Conservation (phyloP, 2,329 filamentous ascomycete species). For the Tolypocladium cylindrosporum region DNA sequence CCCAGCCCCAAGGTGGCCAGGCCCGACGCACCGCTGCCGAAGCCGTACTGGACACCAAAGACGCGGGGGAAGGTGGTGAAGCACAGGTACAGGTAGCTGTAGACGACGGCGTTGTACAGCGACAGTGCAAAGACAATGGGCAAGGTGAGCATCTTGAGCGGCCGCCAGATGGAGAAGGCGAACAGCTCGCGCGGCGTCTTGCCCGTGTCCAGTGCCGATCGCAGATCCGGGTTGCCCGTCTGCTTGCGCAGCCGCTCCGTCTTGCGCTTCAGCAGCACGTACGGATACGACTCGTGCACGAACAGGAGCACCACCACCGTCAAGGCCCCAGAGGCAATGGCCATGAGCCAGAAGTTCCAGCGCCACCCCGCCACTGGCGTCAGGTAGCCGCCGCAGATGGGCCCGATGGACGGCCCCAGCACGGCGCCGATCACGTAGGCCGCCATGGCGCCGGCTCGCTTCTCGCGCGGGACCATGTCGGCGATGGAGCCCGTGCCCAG, state of each 20-base stretch:
- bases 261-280: constrained; percentile 46
- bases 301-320: constrained; percentile 23
- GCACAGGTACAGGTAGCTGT: background rate
- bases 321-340: constrained; percentile 16
- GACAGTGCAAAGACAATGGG: background rate
- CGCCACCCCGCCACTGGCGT: constrained; percentile 35
- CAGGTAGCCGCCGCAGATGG: constrained; percentile 34
- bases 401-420: constrained; percentile 44
- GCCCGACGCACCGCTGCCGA: background rate
- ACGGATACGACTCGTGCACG: constrained; percentile 55
- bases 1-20: background rate
- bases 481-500: constrained; percentile 57
- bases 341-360: constrained; percentile 28
- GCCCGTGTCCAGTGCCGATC: constrained; percentile 10
- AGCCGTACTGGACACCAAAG: background rate
- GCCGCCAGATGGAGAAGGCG: background rate
- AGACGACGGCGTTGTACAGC: background rate
- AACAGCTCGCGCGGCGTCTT: background rate
- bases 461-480: constrained; percentile 49
- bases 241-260: constrained; percentile 45
- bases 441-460: constrained; percentile 54
- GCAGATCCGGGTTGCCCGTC: constrained; percentile 40
- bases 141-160: background rate
- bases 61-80: background rate
- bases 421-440: constrained; percentile 54